Base-by-base conservation (phyloP, 768 basidiomycete genomes). In the Trametes coccinea region DNA sequence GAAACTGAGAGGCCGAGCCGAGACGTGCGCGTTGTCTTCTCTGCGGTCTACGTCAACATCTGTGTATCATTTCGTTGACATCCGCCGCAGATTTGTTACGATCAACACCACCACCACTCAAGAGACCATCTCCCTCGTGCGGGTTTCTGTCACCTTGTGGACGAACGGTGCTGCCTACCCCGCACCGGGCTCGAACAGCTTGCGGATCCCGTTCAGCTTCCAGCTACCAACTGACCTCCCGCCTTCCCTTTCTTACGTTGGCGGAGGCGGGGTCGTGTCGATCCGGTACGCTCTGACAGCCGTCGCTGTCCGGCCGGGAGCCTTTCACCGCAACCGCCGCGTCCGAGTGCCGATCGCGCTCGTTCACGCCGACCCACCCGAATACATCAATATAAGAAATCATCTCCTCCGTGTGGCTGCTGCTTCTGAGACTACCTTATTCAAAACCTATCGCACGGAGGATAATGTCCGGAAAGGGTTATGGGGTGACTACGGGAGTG, bases 141-240 rank as follows among this genome's bases (percentile, higher is more conserved):
- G 47, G 16, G 43, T 41, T 17, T 39, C 47, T 2, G 9, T 30
- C 5, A 49, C 58, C 31, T 27, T 60, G 40, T 61, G 66, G 66
- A 59, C 45, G 8, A 61, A 37, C 3, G 66, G 60, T 7, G 33
- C 41, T 2, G 61, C 39, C 3, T 65, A 59, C n/a, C 60, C 64
- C 3, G 34, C 60, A 0, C 56, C 56, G 2, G 64, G 47, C 41
- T 53, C 59, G 0, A 53, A 66, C 54, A 34, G 40, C 27, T 57
- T 66, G 31, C 29, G 45, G n/a, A 34, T 63, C 9, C 64, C 67
- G 5, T 66, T 68, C 39, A 54, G 53, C 11, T 53, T 68, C 29
- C 49, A n/a, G 1, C 60, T 68, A 4, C 62, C 67, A 6, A 13
- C 49, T 0, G 13, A 45, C 39, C 48, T 60, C 2, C 61, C 61